phyloP scores from a whole-genome alignment of 2,329 filamentous ascomycete species.

The Teratosphaeria zuluensis region DNA sequence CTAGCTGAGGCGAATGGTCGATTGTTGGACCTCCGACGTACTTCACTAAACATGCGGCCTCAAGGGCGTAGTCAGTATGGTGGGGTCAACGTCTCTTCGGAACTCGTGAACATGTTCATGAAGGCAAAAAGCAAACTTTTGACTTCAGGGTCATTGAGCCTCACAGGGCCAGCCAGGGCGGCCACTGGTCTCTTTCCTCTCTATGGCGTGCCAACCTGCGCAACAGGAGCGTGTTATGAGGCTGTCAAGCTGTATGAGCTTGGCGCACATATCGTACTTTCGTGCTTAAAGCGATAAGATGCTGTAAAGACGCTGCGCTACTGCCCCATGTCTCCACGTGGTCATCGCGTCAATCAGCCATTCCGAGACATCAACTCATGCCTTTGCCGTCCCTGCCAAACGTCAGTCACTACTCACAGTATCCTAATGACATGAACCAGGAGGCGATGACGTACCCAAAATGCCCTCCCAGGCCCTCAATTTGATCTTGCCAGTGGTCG shows the following conservation, averaged over 20 bases:
- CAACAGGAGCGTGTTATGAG: neutral
- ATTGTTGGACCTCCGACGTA: neutral
- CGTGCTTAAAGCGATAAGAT: neutral
- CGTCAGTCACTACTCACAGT: neutral
- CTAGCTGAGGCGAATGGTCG: neutral
- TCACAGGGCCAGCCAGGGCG: neutral
- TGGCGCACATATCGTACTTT: neutral
- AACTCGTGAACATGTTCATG: neutral
- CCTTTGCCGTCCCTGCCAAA: neutral
- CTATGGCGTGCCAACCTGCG: neutral
- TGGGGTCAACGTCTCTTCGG: neutral
- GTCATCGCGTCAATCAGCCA: neutral
- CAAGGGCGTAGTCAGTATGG: neutral
- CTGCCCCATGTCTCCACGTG: neutral
- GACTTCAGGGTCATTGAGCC: neutral
- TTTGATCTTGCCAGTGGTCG: constrained; percentile 16
- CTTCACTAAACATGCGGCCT: neutral
- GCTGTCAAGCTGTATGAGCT: neutral
- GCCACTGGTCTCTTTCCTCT: neutral
- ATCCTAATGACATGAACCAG: neutral
- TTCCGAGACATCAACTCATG: neutral
- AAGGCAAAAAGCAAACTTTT: neutral
- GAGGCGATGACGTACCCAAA: constrained; percentile 14
- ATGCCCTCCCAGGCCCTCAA: constrained; percentile 27
- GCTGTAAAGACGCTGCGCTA: neutral